Evolutionary conservation across 257 asterid species (phyloP), one percentile per base, ranked within the genome.

Genomic region (Petunia axillaris): DNA sequence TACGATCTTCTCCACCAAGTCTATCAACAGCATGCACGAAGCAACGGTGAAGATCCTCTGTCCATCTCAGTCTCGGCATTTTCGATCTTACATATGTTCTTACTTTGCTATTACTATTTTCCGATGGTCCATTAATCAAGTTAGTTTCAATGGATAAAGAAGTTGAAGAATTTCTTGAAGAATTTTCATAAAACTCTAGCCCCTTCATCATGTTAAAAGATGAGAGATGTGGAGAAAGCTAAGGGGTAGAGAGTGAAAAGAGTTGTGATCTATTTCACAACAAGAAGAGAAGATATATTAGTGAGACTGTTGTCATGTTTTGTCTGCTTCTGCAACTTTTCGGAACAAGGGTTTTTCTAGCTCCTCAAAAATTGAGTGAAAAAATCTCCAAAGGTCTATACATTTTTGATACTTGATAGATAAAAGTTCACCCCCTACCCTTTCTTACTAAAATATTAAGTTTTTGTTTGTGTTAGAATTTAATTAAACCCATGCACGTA

Each of bases 1-100:
- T 90, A 93, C 96, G 85, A 2, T 91, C 94, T 85, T 88, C 93
- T 75, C 94, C 96, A 5, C 96, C 97, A 0, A 91, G 92, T 5
- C 87, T 86, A 3, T 93, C 83, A 4, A 91, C 96, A 8, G 94
- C 96, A 76, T 81, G 82, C 86, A 93, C 85, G 41, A 93, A 91
- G 76, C 90, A 74, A n/a, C 77, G 91, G 38, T 93, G 97, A 76
- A 93, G 97, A 67, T 90, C 91, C 1, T 78, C 76, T 0, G 95
- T 92, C 97, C 97, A 92, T 81, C 87, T 81, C 36, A 92, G 82
- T 5, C 97, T 87, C 1, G 96, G 97, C 79, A 75, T 48, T 55
- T 86, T 91, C 1, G 95, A 89, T 89, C 97, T 89, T 0, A 83
- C 81, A 78, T 92, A 92, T 41, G 95, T 87, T 46, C 95, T 83